A percentile compares a stretch with the other conserved stretches of the same genome.
phyloP scores from a whole-genome alignment of 2,329 filamentous ascomycete species.

The Nigrospora oryzae region DNA sequence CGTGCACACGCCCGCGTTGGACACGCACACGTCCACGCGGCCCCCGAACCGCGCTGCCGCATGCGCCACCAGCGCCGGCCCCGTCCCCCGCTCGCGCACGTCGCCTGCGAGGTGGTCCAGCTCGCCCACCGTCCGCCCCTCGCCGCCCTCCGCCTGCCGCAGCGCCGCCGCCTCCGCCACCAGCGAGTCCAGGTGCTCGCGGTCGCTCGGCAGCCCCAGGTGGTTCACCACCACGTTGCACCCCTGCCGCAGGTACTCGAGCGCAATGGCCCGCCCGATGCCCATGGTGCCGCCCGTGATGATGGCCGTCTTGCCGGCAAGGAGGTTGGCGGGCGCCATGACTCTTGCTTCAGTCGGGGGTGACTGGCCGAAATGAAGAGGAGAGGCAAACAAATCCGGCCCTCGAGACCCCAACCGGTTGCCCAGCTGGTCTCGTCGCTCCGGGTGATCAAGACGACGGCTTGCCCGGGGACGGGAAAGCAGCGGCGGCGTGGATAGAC shows the following conservation, averaged over 20 bases:
- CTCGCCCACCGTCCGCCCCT: slow-evolving; percentile 25
- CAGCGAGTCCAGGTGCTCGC: slow-evolving; percentile 42
- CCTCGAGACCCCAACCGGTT: no score
- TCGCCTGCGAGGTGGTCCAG: slow-evolving; percentile 69
- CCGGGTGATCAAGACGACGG: no score
- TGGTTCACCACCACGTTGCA: slow-evolving; percentile 76
- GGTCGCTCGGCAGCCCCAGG: slow-evolving; percentile 49
- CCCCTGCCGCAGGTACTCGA: slow-evolving; percentile 71
- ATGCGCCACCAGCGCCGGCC: slow-evolving; percentile 54
- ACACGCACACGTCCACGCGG: slow-evolving; percentile 70
- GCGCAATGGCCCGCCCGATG: slow-evolving; percentile 76
- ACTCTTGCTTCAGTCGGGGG: not conserved
- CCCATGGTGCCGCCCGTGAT: slow-evolving; percentile 83
- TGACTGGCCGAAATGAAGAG: no score
- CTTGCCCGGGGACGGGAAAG: no score
- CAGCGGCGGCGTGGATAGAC: no score
- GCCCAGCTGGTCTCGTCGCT: no score
- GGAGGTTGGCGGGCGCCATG: slow-evolving; percentile 45
- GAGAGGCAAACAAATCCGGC: no score
- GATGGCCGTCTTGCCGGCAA: slow-evolving; percentile 69
- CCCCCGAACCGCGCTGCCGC: slow-evolving; percentile 53
- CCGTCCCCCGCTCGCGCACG: slow-evolving; percentile 66
- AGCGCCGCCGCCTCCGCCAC: slow-evolving; percentile 41
- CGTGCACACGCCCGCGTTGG: slow-evolving; percentile 81
- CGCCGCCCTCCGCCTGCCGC: slow-evolving; percentile 16